Conservation (phyloP, 1,284 basidiomycete species). For the Ustilago tritici region DNA sequence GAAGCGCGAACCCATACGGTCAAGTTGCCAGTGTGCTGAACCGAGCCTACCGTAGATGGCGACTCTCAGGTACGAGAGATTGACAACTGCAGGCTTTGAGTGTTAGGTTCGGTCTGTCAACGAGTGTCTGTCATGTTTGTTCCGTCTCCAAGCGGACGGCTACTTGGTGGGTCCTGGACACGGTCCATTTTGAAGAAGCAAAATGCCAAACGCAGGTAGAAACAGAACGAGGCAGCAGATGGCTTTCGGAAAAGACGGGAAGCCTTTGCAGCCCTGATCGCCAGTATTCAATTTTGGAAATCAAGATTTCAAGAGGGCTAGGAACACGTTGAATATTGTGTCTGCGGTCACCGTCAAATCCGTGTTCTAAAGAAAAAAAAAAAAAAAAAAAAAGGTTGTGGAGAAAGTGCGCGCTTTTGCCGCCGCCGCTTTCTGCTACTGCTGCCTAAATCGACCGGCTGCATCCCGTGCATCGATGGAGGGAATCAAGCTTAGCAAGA, state of each 20-base stretch:
- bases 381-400: slow-evolving; percentile 2
- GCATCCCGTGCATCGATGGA: slow-evolving; percentile 3
- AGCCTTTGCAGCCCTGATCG: neutral
- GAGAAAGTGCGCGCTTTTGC: slow-evolving; percentile 9
- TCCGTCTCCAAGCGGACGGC: neutral
- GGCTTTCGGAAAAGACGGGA: slow-evolving; percentile 36
- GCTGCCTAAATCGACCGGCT: slow-evolving; percentile 1
- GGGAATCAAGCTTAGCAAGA: slow-evolving; percentile 3
- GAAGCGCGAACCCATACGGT: neutral
- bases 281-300: neutral
- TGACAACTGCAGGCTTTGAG: neutral
- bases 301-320: neutral
- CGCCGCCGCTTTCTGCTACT: neutral
- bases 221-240: neutral
- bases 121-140: neutral
- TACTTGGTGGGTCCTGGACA: neutral
- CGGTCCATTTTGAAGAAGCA: neutral
- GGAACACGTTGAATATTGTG: neutral
- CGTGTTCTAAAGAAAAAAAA: neutral
- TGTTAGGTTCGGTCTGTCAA: too few relatives aligned
- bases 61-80: neutral
- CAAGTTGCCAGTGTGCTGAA: neutral
- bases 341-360: slow-evolving; percentile 27
- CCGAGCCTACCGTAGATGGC: neutral
- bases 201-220: neutral